Conservation (phyloP, 1,284 basidiomycete species). For the Peniophora sp. region DNA sequence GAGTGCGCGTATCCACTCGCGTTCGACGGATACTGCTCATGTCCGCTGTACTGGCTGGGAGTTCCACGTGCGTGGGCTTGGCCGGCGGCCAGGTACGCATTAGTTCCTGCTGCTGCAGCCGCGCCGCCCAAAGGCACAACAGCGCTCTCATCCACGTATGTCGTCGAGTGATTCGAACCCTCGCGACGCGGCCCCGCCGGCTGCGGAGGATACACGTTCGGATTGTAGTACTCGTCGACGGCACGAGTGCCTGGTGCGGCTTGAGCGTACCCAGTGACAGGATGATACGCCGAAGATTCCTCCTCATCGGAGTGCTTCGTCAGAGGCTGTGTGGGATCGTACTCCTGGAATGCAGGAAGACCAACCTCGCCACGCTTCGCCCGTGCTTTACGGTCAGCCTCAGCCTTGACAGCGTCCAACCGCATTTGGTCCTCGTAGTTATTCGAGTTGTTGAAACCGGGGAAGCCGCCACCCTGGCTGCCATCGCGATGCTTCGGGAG, state of each 20-base stretch:
- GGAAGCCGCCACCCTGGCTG: constrained; percentile 14
- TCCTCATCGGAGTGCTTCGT: constrained; percentile 47
- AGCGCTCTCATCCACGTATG: constrained; percentile 19
- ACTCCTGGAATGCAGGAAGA: constrained; percentile 67
- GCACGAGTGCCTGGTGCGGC: constrained; percentile 56
- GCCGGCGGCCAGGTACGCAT: not conserved
- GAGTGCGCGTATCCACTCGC: constrained; percentile 18
- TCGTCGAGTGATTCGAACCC: constrained; percentile 28
- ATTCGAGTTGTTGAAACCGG: constrained; percentile 4
- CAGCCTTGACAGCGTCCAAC: constrained; percentile 74
- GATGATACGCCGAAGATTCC: constrained; percentile 27
- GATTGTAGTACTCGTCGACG: constrained; percentile 65
- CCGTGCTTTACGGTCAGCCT: constrained; percentile 68
- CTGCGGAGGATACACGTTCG: constrained; percentile 33
- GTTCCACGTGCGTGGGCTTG: constrained; percentile 4
- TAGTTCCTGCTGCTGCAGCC: constrained; percentile 15
- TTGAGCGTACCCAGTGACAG: constrained; percentile 49
- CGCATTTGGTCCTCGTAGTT: constrained; percentile 57
- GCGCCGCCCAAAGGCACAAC: constrained; percentile 11
- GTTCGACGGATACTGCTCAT: constrained; percentile 7
- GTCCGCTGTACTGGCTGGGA: not conserved
- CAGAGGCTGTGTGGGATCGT: constrained; percentile 52
- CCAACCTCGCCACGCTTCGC: constrained; percentile 58
- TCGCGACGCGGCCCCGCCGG: constrained; percentile 26
- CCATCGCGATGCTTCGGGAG: constrained; percentile 24